Conservation (phyloP, 1,284 basidiomycete species). For the Chalciporus sp. region DNA sequence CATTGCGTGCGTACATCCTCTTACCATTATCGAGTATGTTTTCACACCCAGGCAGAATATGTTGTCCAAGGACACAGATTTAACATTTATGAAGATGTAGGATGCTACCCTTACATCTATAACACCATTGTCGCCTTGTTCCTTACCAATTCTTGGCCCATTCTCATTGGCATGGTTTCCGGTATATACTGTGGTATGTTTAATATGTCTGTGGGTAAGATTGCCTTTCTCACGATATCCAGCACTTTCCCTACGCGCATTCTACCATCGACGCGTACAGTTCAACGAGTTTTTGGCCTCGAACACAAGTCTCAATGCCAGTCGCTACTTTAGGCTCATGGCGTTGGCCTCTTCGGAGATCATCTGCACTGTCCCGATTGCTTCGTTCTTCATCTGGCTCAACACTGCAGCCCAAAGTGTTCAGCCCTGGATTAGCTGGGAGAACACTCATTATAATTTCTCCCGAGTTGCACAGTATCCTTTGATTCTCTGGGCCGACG, state of each 20-base stretch:
- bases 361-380: constrained; percentile 36
- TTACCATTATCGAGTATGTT: constrained; percentile 27
- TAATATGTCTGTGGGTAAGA: constrained; percentile 4
- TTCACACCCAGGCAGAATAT: constrained; percentile 20
- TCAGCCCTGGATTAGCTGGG: constrained; percentile 40
- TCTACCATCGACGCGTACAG: constrained; percentile 28
- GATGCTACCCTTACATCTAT: constrained; percentile 37
- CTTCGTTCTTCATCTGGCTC: constrained; percentile 26
- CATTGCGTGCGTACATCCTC: not conserved
- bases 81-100: constrained; percentile 39
- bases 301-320: constrained; percentile 33
- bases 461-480: constrained; percentile 42
- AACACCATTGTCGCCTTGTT: constrained; percentile 31
- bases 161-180: constrained; percentile 31
- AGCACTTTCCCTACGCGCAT: constrained; percentile 32
- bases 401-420: constrained; percentile 30
- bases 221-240: not conserved
- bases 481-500: constrained; percentile 39
- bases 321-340: constrained; percentile 55
- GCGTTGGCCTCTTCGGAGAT: constrained; percentile 45
- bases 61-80: constrained; percentile 37
- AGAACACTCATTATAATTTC: constrained; percentile 53
- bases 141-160: constrained; percentile 23
- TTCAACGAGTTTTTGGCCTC: constrained; percentile 35
- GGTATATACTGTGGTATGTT: constrained; percentile 29